Evolutionary conservation across 75 land plant genomes (phyloP).

Genomic region (Sequoia sempervirens): DNA sequence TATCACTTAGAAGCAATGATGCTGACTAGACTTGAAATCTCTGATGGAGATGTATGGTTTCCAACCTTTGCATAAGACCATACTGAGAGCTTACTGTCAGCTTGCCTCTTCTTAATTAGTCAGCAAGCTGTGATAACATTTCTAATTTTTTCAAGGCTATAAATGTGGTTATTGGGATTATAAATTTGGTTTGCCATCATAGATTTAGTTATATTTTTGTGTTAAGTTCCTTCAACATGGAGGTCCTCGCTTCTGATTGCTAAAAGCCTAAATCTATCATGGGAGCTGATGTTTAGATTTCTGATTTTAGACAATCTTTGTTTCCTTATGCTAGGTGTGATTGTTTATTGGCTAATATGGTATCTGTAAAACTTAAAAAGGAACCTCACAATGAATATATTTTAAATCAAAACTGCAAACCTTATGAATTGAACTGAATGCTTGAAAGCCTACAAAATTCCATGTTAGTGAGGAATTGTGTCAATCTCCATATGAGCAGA

Average conservation of each 20-base stretch:
- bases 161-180: background rate
- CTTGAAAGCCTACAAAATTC: no score
- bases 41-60: background rate
- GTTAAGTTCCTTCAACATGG: background rate
- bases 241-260: background rate
- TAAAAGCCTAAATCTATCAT: no score
- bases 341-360: no score
- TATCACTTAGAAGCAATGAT: background rate
- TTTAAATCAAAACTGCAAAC: no score
- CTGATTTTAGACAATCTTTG: no score
- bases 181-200: background rate
- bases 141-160: background rate
- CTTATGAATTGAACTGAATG: no score
- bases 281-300: no score
- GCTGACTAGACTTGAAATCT: background rate
- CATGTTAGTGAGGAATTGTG: no score
- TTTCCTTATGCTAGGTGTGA: no score
- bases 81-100: background rate
- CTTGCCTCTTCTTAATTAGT: background rate
- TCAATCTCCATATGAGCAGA: no score
- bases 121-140: background rate
- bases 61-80: background rate
- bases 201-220: background rate
- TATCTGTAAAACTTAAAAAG: no score
- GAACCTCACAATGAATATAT: no score